Evolutionary conservation across 352 stramenopile species (phyloP), one percentile per base, ranked within the genome.

Genomic region (Phytophthora lateralis): DNA sequence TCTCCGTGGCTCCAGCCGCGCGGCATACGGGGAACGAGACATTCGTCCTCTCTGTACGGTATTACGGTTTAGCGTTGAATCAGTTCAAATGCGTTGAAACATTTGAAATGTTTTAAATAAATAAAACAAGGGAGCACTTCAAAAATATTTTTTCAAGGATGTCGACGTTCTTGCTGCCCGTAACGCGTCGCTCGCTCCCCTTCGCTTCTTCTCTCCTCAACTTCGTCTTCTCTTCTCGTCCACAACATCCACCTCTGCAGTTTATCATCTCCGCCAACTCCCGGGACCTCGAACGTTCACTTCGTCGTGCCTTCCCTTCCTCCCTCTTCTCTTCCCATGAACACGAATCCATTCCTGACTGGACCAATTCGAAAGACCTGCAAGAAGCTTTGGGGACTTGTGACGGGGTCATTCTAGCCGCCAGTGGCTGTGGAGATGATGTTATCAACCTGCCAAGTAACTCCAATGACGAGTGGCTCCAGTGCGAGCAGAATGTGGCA

Each of bases 351-450:
- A 27, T 69, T n/a, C 74, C 84, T 9, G 73, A 90, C 45, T 79
- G 75, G 44, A 69, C 55, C 44, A 75, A 76, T 24, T 15, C 53
- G 17, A 68, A 65, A 24, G 82, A 91, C 12, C 27, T 88, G 2
- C n/a, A 30, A 29, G 60, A 75, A 46, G 78, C 75, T 7, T 53
- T 89, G 29, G 65, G 75, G 21, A 27, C 44, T 12, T 90, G 80
- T 38, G 58, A 86, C 21, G 78, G 76, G 9, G 62, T 73, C n/a
- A 41, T 91, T 26, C 49, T 89, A 32, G 73, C 76, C 2, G 64
- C 51, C 7, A 71, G 45, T 48, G 48, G 43, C 38, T 47, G 35
- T 24, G 51, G 63, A 65, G 43, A 69, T 46, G 55, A 58, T 35
- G 53, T 58, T 10, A 59, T 76, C 1, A 63, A 73, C 35, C 3